Evolutionary conservation across 2,329 filamentous ascomycete genomes (phyloP), one percentile per base, ranked within the genome.

Genomic region (Immersiporthe knoxdaviesiana): DNA sequence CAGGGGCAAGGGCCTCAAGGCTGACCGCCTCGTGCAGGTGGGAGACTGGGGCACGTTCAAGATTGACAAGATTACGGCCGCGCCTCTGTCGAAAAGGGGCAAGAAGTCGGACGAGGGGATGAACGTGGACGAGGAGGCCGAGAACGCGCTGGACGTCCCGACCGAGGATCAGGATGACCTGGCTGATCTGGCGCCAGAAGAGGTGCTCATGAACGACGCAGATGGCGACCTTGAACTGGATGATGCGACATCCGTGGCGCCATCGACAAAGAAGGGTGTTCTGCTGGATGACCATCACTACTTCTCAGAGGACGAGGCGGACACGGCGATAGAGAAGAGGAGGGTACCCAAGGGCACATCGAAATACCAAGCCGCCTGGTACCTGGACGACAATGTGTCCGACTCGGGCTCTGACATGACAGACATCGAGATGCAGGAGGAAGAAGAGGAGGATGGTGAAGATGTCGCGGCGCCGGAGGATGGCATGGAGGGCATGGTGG

Each of bases 271-370:
- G 77, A 97, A 95, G 81, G 96, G 95, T 72, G 96, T 99, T 1
- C 83, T 99, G 54, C 85, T 99, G 12, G 96, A 99, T 74, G 95
- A 98, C 73, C 95, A 99, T 78, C 95, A 98, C 78, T 99, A 99
- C 79, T 99, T 98, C 77, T 94, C 94, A 0, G 95, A 98, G 58
- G 93, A 96, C 61, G 91, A 96, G 66, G 83, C 85, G 7, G 84
- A 89, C 66, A 82, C 85, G 24, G 82, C 88, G 24, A 80, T 85
- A 47, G 81, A 82, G 41, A 92, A 92, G 8, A 96, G 91, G 80
- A 88, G 89, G 72, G 81, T 99, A 30, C 96, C 96, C 0, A 92
- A 90, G 79, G 96, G 96, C 72, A 99, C 96, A 2, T 98, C 96
- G 52, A 89, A 91, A 68, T 98, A 97, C 79, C 96, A 99, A 81